Evolutionary conservation across 768 basidiomycete genomes (phyloP).

Genomic region (Boletus eberwhitei): DNA sequence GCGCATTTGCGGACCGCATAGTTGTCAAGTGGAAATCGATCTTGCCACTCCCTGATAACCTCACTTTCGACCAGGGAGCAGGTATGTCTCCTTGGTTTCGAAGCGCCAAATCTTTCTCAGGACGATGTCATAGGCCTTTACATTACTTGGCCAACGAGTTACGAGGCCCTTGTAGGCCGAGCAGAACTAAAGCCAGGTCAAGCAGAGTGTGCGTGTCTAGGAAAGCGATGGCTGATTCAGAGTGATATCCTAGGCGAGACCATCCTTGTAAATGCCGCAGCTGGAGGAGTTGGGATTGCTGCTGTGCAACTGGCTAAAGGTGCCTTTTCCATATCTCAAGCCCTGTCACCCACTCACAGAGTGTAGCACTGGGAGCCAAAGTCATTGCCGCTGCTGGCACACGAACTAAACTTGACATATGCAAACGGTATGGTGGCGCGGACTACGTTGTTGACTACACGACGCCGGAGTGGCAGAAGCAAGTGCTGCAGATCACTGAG

Average conservation of each 20-base stretch:
- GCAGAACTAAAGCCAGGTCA: slow-evolving; percentile 76
- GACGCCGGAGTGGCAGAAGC: slow-evolving; percentile 80
- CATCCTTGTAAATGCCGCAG: slow-evolving; percentile 92
- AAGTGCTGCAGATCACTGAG: slow-evolving; percentile 77
- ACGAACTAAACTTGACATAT: slow-evolving; percentile 73
- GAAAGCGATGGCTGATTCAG: slow-evolving; percentile 6
- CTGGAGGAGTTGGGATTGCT: slow-evolving; percentile 90
- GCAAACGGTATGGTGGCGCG: slow-evolving; percentile 72
- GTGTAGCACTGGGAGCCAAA: slow-evolving; percentile 77
- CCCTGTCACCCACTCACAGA: background rate
- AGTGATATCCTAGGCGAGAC: slow-evolving; percentile 61
- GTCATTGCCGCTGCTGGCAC: slow-evolving; percentile 94
- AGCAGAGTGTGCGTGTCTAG: background rate
- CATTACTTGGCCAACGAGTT: slow-evolving; percentile 92
- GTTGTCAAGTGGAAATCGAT: slow-evolving; percentile 50
- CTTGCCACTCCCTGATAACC: slow-evolving; percentile 65
- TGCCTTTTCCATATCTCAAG: slow-evolving; percentile 24
- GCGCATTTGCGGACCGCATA: slow-evolving; percentile 76
- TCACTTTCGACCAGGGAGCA: slow-evolving; percentile 85
- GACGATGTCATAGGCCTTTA: slow-evolving; percentile 51
- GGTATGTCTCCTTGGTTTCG: slow-evolving; percentile 39
- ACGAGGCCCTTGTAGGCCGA: slow-evolving; percentile 85
- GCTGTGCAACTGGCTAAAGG: slow-evolving; percentile 94
- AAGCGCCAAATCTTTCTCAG: background rate
- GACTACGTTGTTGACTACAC: slow-evolving; percentile 83